A percentile compares a stretch with the other conserved stretches of the same genome.
Evolutionary conservation across 2,329 filamentous ascomycete genomes (phyloP).

Genomic region (Rhinocladiella similis): DNA sequence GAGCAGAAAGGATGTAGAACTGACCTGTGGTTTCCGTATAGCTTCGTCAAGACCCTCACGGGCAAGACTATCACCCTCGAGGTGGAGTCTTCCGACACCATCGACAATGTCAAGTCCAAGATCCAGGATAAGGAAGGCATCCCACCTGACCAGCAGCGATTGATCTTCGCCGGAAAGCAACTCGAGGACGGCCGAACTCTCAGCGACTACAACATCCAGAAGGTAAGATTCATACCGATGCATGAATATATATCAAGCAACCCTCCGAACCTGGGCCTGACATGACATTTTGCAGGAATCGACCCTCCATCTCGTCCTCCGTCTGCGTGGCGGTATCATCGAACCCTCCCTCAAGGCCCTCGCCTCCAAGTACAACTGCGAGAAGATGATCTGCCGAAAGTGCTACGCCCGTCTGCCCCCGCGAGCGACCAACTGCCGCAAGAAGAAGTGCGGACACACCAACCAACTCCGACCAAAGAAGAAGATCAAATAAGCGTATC

Average conservation of each 20-base stretch:
- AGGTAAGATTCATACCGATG: conserved; percentile 58
- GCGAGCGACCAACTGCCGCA: conserved; percentile 99
- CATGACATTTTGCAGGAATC: conserved; percentile 67
- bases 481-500: conserved; percentile 89
- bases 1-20: conserved; percentile 3
- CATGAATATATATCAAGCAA: too few species aligned
- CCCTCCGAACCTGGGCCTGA: not conserved
- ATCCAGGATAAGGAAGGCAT: conserved; percentile 99
- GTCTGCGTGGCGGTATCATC: conserved; percentile 98
- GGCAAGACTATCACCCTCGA: conserved; percentile 99
- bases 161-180: conserved; percentile 99
- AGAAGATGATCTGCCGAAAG: conserved; percentile 99
- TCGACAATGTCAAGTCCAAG: conserved; percentile 99
- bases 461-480: conserved; percentile 99
- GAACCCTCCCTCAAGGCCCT: conserved; percentile 98
- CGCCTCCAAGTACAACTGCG: conserved; percentile 99
- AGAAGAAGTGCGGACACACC: conserved; percentile 99
- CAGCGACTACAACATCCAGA: conserved; percentile 99
- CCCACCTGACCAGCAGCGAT: conserved; percentile 93
- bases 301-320: conserved; percentile 96
- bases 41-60: conserved; percentile 99
- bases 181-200: conserved; percentile 97
- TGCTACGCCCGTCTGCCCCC: conserved; percentile 99
- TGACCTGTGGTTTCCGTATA: conserved; percentile 41
- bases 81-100: conserved; percentile 98